Percentiles rank a stretch among this genome's conserved stretches.
Evolutionary conservation across 768 basidiomycete genomes (phyloP).

Genomic region (Lactarius quietus): DNA sequence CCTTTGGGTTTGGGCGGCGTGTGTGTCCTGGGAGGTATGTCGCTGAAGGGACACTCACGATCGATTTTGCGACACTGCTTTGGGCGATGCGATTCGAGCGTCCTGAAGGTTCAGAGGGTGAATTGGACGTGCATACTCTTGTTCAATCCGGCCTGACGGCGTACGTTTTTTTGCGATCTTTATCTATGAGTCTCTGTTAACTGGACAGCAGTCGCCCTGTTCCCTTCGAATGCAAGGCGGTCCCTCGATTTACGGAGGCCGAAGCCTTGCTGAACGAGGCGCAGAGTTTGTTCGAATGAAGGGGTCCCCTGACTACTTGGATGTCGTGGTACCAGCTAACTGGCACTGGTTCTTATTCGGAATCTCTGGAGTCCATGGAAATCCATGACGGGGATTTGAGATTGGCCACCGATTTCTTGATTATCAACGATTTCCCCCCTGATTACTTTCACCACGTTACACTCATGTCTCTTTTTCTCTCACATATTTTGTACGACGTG

Average conservation of each 20-base stretch:
- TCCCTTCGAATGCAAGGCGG: constrained; percentile 19
- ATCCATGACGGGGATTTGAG: too few species aligned
- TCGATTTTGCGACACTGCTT: constrained; percentile 33
- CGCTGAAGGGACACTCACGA: constrained; percentile 33
- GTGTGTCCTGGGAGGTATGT: constrained; percentile 35
- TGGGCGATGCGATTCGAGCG: constrained; percentile 28
- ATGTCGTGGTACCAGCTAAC: not conserved
- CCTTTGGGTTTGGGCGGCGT: constrained; percentile 32
- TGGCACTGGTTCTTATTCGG: not conserved
- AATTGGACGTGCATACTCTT: not conserved
- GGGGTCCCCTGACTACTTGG: not conserved
- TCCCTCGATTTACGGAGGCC: constrained; percentile 20
- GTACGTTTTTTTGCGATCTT: constrained; percentile 11
- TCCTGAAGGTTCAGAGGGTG: constrained; percentile 2
- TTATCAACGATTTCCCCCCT: too few species aligned
- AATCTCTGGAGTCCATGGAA: too few species aligned
- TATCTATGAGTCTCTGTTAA: not conserved
- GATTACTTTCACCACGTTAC: too few species aligned
- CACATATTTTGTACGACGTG: too few species aligned
- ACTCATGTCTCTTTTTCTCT: too few species aligned
- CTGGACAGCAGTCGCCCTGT: constrained; percentile 6
- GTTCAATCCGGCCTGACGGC: constrained; percentile 1
- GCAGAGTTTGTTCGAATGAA: not conserved
- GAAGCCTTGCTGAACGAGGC: not conserved
- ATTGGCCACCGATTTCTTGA: too few species aligned